phyloP scores from a whole-genome alignment of 2,329 filamentous ascomycete genomes.

The Tympanopsis confertula region DNA sequence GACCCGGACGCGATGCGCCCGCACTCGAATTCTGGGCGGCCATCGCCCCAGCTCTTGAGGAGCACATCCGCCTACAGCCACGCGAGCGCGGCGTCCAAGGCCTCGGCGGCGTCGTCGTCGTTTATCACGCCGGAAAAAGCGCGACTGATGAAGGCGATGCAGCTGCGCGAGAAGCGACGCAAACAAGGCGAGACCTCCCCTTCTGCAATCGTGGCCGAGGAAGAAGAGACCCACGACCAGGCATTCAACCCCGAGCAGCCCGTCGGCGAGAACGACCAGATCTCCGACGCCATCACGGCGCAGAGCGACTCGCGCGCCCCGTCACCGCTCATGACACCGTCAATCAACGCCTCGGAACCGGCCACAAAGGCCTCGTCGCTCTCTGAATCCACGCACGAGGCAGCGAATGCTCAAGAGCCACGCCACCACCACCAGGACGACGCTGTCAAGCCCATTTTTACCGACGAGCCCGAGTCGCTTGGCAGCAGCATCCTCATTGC shows the following conservation, averaged over 20 bases:
- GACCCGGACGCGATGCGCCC: slow-evolving; percentile 8
- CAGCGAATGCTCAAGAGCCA: slow-evolving; percentile 23
- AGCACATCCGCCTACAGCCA: slow-evolving; percentile 7
- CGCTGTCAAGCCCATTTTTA: not conserved
- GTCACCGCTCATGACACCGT: slow-evolving; percentile 39
- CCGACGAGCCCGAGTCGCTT: slow-evolving; percentile 36
- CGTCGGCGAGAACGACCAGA: slow-evolving; percentile 39
- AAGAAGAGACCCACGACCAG: slow-evolving; percentile 19
- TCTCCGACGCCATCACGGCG: slow-evolving; percentile 28
- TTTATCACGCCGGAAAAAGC: slow-evolving; percentile 82
- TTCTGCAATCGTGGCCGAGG: slow-evolving; percentile 9
- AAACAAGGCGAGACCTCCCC: slow-evolving; percentile 1
- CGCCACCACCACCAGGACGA: slow-evolving; percentile 1
- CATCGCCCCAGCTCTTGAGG: slow-evolving; percentile 6
- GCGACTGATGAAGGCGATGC: slow-evolving; percentile 85
- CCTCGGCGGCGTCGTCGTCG: slow-evolving; percentile 28
- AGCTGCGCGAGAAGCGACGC: slow-evolving; percentile 62
- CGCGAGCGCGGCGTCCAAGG: slow-evolving; percentile 21
- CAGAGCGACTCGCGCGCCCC: slow-evolving; percentile 44
- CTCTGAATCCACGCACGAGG: slow-evolving; percentile 52
- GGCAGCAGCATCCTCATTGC: slow-evolving; percentile 19
- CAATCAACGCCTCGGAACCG: slow-evolving; percentile 43
- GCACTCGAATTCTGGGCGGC: slow-evolving; percentile 7
- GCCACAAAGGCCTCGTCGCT: slow-evolving; percentile 52
- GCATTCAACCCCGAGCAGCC: slow-evolving; percentile 41